Evolutionary conservation across 2,329 filamentous ascomycete species (phyloP).

Genomic region (Fusarium nanum): DNA sequence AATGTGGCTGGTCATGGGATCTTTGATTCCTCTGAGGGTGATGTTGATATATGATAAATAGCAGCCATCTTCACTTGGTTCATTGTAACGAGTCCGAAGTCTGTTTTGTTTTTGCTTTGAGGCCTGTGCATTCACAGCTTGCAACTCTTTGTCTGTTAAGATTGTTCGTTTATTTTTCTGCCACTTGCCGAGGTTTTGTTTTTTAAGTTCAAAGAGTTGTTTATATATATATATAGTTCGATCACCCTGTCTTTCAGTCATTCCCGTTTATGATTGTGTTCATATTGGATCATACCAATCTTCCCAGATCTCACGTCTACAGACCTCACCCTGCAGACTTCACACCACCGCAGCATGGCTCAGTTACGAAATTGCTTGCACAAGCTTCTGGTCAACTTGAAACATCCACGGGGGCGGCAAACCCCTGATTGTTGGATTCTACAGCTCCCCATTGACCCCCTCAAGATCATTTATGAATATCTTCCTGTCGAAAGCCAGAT

Average conservation of each 20-base stretch:
- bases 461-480: not conserved
- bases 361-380: not conserved
- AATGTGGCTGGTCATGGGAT: slow-evolving; percentile 27
- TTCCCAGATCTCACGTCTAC: not conserved
- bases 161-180: not conserved
- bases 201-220: not conserved
- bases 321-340: not conserved
- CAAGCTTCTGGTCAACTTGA: no score
- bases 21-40: not conserved
- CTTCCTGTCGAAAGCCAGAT: not conserved
- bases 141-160: not conserved
- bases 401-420: not conserved
- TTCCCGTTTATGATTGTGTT: not conserved
- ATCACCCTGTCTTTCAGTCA: not conserved
- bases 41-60: not conserved
- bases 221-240: not conserved
- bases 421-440: not conserved
- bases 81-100: not conserved
- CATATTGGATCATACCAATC: not conserved
- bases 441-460: not conserved
- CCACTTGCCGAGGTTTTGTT: not conserved
- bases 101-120: not conserved
- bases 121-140: not conserved
- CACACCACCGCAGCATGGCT: not conserved
- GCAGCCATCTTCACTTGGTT: not conserved